Percentiles rank a stretch among this genome's conserved stretches.
phyloP scores from a whole-genome alignment of 2,329 filamentous ascomycete genomes.

The Furcasterigmium sp. region DNA sequence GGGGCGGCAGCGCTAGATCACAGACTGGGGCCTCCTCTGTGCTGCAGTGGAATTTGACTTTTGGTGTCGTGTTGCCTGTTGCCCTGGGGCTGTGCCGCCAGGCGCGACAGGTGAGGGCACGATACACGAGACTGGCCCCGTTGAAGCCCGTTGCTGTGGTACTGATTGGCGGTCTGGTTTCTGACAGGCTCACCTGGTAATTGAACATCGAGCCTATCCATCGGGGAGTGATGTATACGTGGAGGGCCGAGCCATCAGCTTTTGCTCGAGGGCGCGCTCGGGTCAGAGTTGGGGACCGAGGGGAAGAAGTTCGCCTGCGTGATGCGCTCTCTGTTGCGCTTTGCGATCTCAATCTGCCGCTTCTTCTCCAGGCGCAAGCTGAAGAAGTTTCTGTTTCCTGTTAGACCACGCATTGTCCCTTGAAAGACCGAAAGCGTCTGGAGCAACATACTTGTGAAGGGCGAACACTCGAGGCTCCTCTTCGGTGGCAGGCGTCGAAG shows the following conservation, averaged over 20 bases:
- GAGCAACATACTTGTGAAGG: conserved; percentile 9
- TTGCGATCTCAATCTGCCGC: conserved; percentile 72
- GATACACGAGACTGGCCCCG: no score
- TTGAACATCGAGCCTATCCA: no score
- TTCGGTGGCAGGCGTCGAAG: conserved; percentile 39
- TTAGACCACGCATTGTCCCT: neutral
- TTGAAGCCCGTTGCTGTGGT: no score
- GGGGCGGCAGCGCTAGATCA: no score
- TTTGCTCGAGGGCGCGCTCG: conserved; percentile 16
- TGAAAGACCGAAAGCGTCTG: neutral
- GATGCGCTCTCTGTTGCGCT: conserved; percentile 73
- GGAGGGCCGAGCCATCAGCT: neutral
- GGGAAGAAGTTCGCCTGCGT: conserved; percentile 79
- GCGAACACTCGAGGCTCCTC: conserved; percentile 77
- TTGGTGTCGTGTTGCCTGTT: no score
- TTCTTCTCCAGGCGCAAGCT: conserved; percentile 78
- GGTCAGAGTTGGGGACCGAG: conserved; percentile 66
- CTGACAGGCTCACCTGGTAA: no score
- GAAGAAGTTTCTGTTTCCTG: conserved; percentile 65
- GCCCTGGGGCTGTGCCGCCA: no score
- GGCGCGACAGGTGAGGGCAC: no score
- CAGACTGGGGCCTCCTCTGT: no score
- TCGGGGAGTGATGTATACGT: no score
- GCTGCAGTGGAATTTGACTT: no score
- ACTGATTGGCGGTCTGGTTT: no score